Evolutionary conservation across 179 eudicot species (phyloP).

Genomic region (Vitellaria paradoxa): DNA sequence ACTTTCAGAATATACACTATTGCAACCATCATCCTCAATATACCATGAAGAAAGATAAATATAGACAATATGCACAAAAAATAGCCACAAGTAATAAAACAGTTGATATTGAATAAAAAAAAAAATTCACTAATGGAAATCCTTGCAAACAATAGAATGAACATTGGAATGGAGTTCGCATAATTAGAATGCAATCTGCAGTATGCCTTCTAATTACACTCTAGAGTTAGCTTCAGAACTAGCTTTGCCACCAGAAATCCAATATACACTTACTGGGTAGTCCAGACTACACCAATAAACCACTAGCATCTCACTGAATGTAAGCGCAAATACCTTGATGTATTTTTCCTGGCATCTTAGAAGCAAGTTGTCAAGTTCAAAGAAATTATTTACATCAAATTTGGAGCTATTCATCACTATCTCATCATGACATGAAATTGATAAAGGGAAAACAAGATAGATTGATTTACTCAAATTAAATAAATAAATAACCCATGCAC

Average conservation of each 20-base stretch:
- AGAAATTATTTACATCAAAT: neutral
- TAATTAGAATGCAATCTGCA: neutral
- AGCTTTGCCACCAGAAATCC: neutral
- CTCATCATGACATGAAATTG: neutral
- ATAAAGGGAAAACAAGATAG: neutral
- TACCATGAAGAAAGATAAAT: neutral
- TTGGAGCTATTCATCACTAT: neutral
- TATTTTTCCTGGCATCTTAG: neutral
- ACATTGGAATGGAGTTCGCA: neutral
- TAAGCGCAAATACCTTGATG: neutral
- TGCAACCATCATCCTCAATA: neutral
- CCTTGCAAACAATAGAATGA: neutral
- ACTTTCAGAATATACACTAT: neutral
- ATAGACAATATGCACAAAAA: neutral
- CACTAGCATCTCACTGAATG: neutral
- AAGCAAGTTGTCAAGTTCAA: neutral
- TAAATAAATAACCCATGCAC: too few relatives aligned
- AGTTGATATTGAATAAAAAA: neutral
- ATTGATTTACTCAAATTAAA: neutral
- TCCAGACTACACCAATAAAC: conserved; percentile 1
- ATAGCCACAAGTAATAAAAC: neutral
- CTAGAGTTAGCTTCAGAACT: neutral
- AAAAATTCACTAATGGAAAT: neutral
- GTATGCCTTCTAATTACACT: neutral
- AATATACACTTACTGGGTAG: neutral